Percentiles rank a stretch among this genome's conserved stretches.
Conservation (phyloP, 108 stramenopile species). For the Cyclotella cryptica region DNA sequence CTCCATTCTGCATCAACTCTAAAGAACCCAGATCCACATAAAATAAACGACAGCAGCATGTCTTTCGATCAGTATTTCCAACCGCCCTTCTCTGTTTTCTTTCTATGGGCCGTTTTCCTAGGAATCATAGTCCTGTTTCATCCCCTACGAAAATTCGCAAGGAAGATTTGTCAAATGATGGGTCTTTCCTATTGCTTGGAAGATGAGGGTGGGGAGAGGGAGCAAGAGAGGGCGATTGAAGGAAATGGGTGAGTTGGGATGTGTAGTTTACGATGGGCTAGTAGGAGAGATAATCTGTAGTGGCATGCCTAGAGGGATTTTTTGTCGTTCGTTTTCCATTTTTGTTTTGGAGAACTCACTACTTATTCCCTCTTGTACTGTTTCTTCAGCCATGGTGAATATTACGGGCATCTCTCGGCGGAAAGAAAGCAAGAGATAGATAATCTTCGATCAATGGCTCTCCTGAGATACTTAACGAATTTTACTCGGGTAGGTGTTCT, state of each 20-base stretch:
- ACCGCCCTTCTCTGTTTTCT: conserved; percentile 33
- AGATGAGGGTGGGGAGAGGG: background rate
- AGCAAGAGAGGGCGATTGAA: background rate
- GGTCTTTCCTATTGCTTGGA: background rate
- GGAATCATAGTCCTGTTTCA: conserved; percentile 72
- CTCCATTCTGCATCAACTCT: background rate
- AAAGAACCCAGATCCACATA: background rate
- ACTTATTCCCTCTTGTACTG: background rate
- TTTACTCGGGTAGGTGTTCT: conserved; percentile 31
- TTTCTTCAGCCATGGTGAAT: conserved; percentile 2
- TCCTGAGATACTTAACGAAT: conserved; percentile 17
- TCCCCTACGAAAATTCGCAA: conserved; percentile 25
- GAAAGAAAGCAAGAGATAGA: conserved; percentile 30
- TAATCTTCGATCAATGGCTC: conserved; percentile 24
- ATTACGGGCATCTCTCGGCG: conserved; percentile 19
- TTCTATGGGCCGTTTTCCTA: conserved; percentile 47
- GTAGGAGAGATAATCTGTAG: too few species aligned
- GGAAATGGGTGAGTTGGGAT: background rate
- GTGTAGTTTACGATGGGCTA: background rate
- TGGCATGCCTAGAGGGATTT: background rate
- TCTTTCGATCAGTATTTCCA: background rate
- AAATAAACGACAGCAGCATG: background rate
- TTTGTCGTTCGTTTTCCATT: background rate
- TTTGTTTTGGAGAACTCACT: background rate
- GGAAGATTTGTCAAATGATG: background rate